These are phyloP conservation scores for Akebia trifoliata DNA, from an alignment of 164 flowering plant genomes.

Conservation along the genomic window DNA sequence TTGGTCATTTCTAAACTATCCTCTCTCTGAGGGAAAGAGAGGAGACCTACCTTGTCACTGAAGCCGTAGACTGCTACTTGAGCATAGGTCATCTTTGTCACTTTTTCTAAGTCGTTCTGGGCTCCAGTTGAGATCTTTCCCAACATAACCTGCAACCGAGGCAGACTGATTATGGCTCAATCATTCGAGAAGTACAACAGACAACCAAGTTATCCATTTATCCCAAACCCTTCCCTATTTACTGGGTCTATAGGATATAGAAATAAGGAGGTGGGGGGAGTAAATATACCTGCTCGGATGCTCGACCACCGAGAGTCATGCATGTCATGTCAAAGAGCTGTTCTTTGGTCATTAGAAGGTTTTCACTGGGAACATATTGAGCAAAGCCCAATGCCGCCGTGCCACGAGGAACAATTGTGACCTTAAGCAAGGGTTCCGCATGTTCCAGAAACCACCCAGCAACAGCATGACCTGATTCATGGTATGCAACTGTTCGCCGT, in stretches of 20 bases:
- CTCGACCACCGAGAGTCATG: slow-evolving; percentile 98
- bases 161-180: neutral
- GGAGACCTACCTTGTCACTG: slow-evolving; percentile 87
- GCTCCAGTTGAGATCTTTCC: slow-evolving; percentile 97
- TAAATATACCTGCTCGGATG: slow-evolving; percentile 84
- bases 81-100: slow-evolving; percentile 92
- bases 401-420: slow-evolving; percentile 96
- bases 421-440: slow-evolving; percentile 85
- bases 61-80: slow-evolving; percentile 91
- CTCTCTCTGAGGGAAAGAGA: slow-evolving; percentile 84
- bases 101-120: slow-evolving; percentile 91
- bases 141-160: slow-evolving; percentile 56
- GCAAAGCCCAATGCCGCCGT: slow-evolving; percentile 96
- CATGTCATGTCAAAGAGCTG: slow-evolving; percentile 96
- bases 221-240: neutral
- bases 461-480: slow-evolving; percentile 97
- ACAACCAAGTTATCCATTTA: neutral
- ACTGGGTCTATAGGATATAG: neutral
- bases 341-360: slow-evolving; percentile 91
- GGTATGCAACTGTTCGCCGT: slow-evolving; percentile 86
- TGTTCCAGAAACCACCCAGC: slow-evolving; percentile 90
- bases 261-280: neutral
- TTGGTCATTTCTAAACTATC: slow-evolving; percentile 69
- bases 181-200: no score
- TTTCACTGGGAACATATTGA: slow-evolving; percentile 92